These are phyloP conservation scores for Ganoderma sp. DNA, from an alignment of 1,284 basidiomycete species.

Conservation along the genomic window DNA sequence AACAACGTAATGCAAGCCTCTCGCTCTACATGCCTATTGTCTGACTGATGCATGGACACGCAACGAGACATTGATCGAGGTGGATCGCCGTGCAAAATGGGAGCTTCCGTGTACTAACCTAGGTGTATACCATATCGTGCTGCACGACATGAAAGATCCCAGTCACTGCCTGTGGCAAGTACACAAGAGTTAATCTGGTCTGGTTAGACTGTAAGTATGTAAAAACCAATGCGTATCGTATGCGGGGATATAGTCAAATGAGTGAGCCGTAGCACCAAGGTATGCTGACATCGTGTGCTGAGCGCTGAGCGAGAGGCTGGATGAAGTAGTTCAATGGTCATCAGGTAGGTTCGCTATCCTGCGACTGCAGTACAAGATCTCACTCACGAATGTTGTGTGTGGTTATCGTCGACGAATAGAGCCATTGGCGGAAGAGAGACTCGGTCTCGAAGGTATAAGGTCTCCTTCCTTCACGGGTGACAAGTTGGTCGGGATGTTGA, in stretches of 20 bases:
- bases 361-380: neutral
- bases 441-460: slow-evolving; percentile 53
- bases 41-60: too few relatives aligned
- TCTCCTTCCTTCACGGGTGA: slow-evolving; percentile 66
- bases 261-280: neutral
- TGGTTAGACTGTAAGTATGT: neutral
- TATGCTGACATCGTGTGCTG: neutral
- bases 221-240: neutral
- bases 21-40: too few relatives aligned
- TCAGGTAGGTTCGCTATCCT: neutral
- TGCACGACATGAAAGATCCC: neutral
- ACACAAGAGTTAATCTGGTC: neutral
- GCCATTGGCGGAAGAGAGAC: slow-evolving; percentile 33
- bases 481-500: slow-evolving; percentile 66
- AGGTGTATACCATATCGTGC: neutral
- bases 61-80: too few relatives aligned
- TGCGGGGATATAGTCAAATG: neutral
- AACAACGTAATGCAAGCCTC: too few relatives aligned
- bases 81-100: neutral
- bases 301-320: neutral
- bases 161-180: neutral
- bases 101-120: too few relatives aligned
- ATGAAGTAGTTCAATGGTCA: neutral
- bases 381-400: neutral
- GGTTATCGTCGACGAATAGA: slow-evolving; percentile 25